Conservation (phyloP, 306 rosid species). For the Cotoneaster glaucophyllus region DNA sequence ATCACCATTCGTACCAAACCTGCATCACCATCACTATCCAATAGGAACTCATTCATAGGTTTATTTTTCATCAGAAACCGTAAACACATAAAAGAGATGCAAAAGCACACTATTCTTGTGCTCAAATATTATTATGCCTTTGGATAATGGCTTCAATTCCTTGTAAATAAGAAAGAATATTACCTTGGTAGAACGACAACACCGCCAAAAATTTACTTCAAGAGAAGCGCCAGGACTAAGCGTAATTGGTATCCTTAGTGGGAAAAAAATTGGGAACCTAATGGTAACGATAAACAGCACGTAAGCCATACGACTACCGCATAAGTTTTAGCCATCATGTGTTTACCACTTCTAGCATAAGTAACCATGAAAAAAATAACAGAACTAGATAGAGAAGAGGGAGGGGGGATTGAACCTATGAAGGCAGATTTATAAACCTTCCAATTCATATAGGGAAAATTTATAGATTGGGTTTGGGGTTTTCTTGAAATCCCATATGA, state of each 20-base stretch:
- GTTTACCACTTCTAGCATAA: no score
- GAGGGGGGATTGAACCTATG: no score
- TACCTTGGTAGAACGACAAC: slow-evolving; percentile 67
- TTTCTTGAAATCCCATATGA: no score
- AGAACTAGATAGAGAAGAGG: no score
- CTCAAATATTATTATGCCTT: background rate
- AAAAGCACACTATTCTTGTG: background rate
- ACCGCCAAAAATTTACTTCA: slow-evolving; percentile 82
- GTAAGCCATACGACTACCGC: background rate
- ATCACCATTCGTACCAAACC: slow-evolving; percentile 99
- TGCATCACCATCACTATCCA: slow-evolving; percentile 13
- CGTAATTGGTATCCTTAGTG: slow-evolving; percentile 60
- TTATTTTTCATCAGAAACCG: background rate
- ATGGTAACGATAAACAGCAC: background rate
- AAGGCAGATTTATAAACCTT: no score
- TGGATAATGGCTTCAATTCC: background rate
- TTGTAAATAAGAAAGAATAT: background rate
- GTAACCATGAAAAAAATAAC: no score
- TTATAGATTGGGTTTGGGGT: no score
- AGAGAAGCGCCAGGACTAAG: slow-evolving; percentile 55
- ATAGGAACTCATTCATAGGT: background rate
- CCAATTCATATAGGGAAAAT: no score
- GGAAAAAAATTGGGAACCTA: slow-evolving; percentile 94
- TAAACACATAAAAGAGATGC: background rate
- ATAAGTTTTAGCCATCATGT: background rate